Percentiles rank a stretch among this genome's conserved stretches.
Conservation (phyloP, 192 early-diverging fungal species). For the Linnemannia zychae region DNA sequence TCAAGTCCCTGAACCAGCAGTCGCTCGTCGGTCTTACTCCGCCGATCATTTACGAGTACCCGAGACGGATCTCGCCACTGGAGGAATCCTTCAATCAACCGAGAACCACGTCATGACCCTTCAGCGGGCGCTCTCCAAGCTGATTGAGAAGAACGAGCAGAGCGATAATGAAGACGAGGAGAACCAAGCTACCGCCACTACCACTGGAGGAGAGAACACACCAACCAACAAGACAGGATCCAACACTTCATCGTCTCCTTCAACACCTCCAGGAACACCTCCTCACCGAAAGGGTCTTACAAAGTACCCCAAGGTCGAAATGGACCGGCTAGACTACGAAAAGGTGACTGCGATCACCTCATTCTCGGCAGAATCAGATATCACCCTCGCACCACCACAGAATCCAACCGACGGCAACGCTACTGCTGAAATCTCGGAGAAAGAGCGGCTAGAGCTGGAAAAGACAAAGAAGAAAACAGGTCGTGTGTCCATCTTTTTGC, state of each 20-base stretch:
- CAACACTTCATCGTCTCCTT: neutral
- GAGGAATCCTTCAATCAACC: conserved; percentile 23
- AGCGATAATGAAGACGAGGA: conserved; percentile 5
- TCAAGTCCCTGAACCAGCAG: neutral
- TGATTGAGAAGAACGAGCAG: conserved; percentile 23
- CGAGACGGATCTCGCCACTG: conserved; percentile 25
- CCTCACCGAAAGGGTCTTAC: conserved; percentile 21
- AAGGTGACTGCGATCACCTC: neutral
- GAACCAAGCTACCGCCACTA: neutral
- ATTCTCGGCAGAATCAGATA: conserved; percentile 19
- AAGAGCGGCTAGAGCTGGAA: neutral
- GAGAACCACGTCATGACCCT: conserved; percentile 40
- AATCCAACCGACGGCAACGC: neutral
- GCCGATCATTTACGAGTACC: conserved; percentile 24
- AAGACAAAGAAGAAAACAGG: conserved; percentile 17
- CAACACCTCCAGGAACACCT: conserved; percentile 26
- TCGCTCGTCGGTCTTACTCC: conserved; percentile 26
- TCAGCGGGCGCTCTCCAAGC: conserved; percentile 39
- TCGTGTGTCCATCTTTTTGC: conserved; percentile 19
- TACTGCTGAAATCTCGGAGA: neutral
- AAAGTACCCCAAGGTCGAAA: conserved; percentile 32
- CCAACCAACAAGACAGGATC: neutral
- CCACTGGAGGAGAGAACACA: neutral
- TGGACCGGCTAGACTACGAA: conserved; percentile 16
- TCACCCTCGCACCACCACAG: conserved; percentile 18